These are phyloP conservation scores for Phaeoacremonium minimum DNA, from an alignment of 2,329 filamentous ascomycete genomes.

Conservation along the genomic window DNA sequence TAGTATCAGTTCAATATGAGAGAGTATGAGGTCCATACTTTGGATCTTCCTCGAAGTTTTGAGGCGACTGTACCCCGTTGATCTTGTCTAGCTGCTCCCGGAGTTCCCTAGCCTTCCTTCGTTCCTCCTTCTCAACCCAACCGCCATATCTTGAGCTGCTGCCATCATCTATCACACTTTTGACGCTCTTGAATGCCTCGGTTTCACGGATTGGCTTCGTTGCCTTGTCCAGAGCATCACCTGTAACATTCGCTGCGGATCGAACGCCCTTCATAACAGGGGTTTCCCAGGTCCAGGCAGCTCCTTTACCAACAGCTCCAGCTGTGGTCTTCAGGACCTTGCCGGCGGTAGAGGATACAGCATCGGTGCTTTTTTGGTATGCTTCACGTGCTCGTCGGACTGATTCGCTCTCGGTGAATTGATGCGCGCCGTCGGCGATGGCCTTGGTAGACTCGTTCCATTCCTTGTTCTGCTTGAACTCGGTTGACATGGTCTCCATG, in stretches of 20 bases:
- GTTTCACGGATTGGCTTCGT: slow-evolving; percentile 92
- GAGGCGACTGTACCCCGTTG: slow-evolving; percentile 41
- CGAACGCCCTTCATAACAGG: slow-evolving; percentile 86
- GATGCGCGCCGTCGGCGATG: slow-evolving; percentile 79
- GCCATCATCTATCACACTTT: slow-evolving; percentile 94
- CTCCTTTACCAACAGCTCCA: slow-evolving; percentile 81
- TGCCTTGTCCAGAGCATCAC: slow-evolving; percentile 85
- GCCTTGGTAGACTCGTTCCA: slow-evolving; percentile 99
- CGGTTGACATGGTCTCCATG: slow-evolving; percentile 87
- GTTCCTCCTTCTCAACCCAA: slow-evolving; percentile 95
- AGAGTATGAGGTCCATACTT: slow-evolving; percentile 59
- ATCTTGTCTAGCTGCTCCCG: slow-evolving; percentile 59
- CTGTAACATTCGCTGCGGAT: slow-evolving; percentile 80
- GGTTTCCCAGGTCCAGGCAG: slow-evolving; percentile 96
- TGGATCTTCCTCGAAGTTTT: slow-evolving; percentile 76
- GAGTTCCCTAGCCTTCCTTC: slow-evolving; percentile 71
- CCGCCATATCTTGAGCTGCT: slow-evolving; percentile 94
- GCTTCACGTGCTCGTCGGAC: slow-evolving; percentile 82
- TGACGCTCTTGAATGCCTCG: slow-evolving; percentile 90
- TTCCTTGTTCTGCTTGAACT: slow-evolving; percentile 96
- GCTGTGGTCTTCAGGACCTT: slow-evolving; percentile 83
- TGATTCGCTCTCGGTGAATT: slow-evolving; percentile 89
- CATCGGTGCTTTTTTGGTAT: slow-evolving; percentile 81
- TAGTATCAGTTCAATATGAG: slow-evolving; percentile 15
- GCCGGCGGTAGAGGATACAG: slow-evolving; percentile 72